A percentile compares a stretch with the other conserved stretches of the same genome.
Conservation (phyloP, 2,329 filamentous ascomycete species). For the Colletotrichum lentis region DNA sequence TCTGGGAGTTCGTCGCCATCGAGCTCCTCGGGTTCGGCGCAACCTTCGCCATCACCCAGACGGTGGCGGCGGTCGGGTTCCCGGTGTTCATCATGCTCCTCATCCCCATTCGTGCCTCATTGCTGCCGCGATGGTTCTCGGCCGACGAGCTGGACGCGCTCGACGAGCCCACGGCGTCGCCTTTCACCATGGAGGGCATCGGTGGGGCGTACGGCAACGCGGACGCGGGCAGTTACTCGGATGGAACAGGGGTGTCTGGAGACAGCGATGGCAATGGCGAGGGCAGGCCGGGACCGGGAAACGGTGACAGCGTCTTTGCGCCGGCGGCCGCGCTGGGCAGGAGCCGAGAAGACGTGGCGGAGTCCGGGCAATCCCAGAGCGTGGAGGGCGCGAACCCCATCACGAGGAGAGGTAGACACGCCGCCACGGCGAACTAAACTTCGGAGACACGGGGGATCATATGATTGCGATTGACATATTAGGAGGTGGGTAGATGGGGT, state of each 20-base stretch:
- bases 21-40: slow-evolving; percentile 77
- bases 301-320: slow-evolving; percentile 43
- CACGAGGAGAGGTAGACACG: slow-evolving; percentile 9
- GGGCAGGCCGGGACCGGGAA: slow-evolving; percentile 25
- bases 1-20: slow-evolving; percentile 75
- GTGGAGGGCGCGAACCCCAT: background rate
- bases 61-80: slow-evolving; percentile 82
- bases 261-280: slow-evolving; percentile 36
- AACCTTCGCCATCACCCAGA: slow-evolving; percentile 85
- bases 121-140: slow-evolving; percentile 70
- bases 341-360: slow-evolving; percentile 49
- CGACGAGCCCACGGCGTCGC: slow-evolving; percentile 78
- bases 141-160: slow-evolving; percentile 67
- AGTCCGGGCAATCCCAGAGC: slow-evolving; percentile 41
- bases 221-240: slow-evolving; percentile 38
- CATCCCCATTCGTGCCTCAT: slow-evolving; percentile 70
- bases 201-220: slow-evolving; percentile 66
- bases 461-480: background rate
- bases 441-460: background rate
- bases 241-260: slow-evolving; percentile 19
- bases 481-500: background rate
- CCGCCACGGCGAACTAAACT: background rate
- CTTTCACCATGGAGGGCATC: slow-evolving; percentile 79
- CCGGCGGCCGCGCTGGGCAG: slow-evolving; percentile 43
- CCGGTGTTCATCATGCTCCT: slow-evolving; percentile 76